Base-by-base conservation (phyloP, 495 filamentous ascomycete species). In the Talaromyces adpressus region DNA sequence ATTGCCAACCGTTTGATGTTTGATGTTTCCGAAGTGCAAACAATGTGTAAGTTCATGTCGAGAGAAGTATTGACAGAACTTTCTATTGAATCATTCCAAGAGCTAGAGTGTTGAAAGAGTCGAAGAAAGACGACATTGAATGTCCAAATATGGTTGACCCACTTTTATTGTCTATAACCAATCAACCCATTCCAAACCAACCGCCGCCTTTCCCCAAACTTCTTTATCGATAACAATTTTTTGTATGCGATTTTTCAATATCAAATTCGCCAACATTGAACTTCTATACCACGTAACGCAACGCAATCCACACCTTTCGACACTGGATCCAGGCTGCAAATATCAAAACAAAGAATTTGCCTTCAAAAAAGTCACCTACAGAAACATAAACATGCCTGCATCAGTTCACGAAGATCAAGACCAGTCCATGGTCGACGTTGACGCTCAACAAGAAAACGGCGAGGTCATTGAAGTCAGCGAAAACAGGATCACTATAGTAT, bases 401-500 rank as follows among this genome's bases (percentile, higher is more conserved):
- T 78, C 78, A 59, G 72, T 79, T 12, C 75, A 78, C 71, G 67
- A 79, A 69, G 75, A 78, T 8, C 71, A 72, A 34, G 77, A 80
- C 62, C 78, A 80, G 69, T 78, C 78, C 61, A 90, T 89, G 87
- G 73, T 82, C 59, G 77, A 82, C 64, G 78, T 72, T 3, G 73
- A 72, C 61, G 56, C 70, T 27, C 68, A 73, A 6, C 78, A 75
- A 63, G 77, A 75, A 59, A 71, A 72, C n/a, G 72, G 75, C 12
- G 49, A 73, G 70, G 72, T 76, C 14, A 74, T 81, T 22, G 76
- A 77, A 41, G 66, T 80, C 54, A 80, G 83, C 11, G 76, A 81
- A 39, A 80, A 82, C 69, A 75, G 81, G 32, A 83, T 87, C 61
- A 68, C 83, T 60, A 81, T 87, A 65, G 85, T 87, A 65, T 67